Conservation (phyloP, 768 basidiomycete species). For the Mycena metata region DNA sequence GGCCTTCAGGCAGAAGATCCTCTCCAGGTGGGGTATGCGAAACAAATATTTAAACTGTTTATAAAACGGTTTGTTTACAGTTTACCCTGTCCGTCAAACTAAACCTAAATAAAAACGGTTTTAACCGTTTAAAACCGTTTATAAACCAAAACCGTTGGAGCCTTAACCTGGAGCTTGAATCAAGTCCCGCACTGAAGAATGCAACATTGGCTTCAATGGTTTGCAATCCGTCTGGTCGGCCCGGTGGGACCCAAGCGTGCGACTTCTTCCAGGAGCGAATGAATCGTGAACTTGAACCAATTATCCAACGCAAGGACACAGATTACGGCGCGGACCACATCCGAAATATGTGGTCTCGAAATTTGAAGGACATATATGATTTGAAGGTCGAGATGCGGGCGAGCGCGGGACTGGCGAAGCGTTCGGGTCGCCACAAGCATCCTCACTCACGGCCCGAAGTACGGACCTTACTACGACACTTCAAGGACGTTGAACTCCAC, state of each 20-base stretch:
- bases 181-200: constrained; percentile 35
- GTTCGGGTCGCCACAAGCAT: constrained; percentile 40
- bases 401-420: constrained; percentile 38
- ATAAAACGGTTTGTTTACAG: too few relatives aligned
- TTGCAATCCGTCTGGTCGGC: constrained; percentile 46
- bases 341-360: constrained; percentile 40
- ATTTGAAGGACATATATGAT: constrained; percentile 47
- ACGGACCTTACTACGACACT: constrained; percentile 37
- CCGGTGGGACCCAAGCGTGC: constrained; percentile 37
- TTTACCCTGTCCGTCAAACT: too few relatives aligned
- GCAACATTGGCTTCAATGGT: constrained; percentile 45
- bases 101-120: too few relatives aligned
- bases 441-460: constrained; percentile 41
- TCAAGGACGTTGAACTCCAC: constrained; percentile 40
- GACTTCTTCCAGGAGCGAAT: constrained; percentile 50
- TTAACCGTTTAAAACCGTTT: too few relatives aligned
- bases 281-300: constrained; percentile 48
- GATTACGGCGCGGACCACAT: constrained; percentile 47
- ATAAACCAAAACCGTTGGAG: too few relatives aligned
- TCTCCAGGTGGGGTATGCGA: too few relatives aligned
- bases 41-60: too few relatives aligned
- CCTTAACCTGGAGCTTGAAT: constrained; percentile 48
- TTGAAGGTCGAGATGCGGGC: constrained; percentile 46
- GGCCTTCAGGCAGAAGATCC: too few relatives aligned
- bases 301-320: constrained; percentile 43